A percentile compares a stretch with the other conserved stretches of the same genome.
These are phyloP conservation scores for Microdochium trichocladiopsis DNA, from an alignment of 2,329 filamentous ascomycete genomes.

Conservation along the genomic window DNA sequence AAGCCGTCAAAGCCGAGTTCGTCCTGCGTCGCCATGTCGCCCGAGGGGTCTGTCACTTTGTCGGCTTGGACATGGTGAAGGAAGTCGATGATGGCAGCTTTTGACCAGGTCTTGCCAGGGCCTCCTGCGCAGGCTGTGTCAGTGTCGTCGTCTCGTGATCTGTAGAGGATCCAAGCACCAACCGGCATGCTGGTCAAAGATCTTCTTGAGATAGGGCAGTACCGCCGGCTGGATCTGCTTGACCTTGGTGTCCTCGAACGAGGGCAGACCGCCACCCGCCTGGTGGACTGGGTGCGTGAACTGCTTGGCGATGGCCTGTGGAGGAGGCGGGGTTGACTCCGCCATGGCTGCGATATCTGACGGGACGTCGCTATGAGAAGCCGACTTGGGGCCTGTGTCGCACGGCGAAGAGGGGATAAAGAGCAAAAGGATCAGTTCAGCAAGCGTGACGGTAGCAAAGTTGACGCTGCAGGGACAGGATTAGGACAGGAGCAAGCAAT, in stretches of 20 bases:
- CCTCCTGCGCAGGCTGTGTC: not conserved
- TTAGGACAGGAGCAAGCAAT: too few species aligned
- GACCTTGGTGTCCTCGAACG: conserved; percentile 31
- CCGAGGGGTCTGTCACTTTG: conserved; percentile 17
- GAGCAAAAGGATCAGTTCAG: too few species aligned
- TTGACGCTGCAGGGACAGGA: too few species aligned
- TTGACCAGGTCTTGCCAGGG: not conserved
- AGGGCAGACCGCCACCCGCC: conserved; percentile 38
- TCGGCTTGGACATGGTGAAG: conserved; percentile 37
- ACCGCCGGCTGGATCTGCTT: conserved; percentile 31
- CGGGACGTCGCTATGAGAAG: too few species aligned
- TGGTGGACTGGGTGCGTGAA: conserved; percentile 24
- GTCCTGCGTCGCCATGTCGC: conserved; percentile 21
- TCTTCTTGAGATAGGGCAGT: conserved; percentile 33
- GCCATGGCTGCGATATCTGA: not conserved
- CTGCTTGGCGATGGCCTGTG: not conserved
- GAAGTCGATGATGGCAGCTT: conserved; percentile 31
- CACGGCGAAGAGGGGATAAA: too few species aligned
- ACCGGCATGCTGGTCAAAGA: conserved; percentile 35
- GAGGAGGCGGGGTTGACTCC: not conserved
- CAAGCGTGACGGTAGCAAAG: too few species aligned
- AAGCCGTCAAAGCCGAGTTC: conserved; percentile 41
- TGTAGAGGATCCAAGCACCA: conserved; percentile 19
- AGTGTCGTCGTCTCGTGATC: not conserved
- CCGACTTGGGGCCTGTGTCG: too few species aligned